Evolutionary conservation across 257 asterid species (phyloP), one percentile per base, ranked within the genome.

Genomic region (Solanum clarkiae): DNA sequence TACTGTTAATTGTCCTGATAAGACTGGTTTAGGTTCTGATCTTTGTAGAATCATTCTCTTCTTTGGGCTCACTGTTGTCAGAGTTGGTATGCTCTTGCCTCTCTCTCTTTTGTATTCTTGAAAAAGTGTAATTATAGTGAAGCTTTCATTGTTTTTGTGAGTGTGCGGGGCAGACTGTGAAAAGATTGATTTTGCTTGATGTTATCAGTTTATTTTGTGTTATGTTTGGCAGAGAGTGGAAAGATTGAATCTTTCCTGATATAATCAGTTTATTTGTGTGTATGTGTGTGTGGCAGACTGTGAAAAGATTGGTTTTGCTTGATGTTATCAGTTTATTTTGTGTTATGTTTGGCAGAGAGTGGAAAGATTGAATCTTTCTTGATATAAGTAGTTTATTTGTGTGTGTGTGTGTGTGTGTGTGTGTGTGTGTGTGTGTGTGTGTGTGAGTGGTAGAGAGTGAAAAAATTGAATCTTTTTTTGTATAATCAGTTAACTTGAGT

Each of bases 1-100:
- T 26, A 95, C 98, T 20, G 97, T 94, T 2, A 95, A 92, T 85
- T 95, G 99, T 32, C 98, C 98, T 0, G 99, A 94, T 87, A 95
- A 94, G 88, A 95, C 97, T 88, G 98, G 99, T 3, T 80, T 95
- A 86, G 98, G 98, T 2, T 93, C 92, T 83, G 99, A 95, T 92
- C 97, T 95, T 85, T 95, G 97, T 89, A 95, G 97, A 77, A 91
- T 95, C 84, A 92, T 95, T 70, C 97, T 95, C 90, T 93, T 90
- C 92, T 95, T 95, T 87, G 93, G 97, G 13, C 95, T 95, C 86
- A 87, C 92, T 85, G 88, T 94, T 56, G 94, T 89, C 84, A 88
- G 97, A 90, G 94, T 89, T 86, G 98, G 98, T 95, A 91, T 65
- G 90, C 42, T 10, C 32, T 54, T 69, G 17, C 1, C 49, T 60